Conservation (phyloP, 2,329 filamentous ascomycete species). For the Exophiala xenobiotica region DNA sequence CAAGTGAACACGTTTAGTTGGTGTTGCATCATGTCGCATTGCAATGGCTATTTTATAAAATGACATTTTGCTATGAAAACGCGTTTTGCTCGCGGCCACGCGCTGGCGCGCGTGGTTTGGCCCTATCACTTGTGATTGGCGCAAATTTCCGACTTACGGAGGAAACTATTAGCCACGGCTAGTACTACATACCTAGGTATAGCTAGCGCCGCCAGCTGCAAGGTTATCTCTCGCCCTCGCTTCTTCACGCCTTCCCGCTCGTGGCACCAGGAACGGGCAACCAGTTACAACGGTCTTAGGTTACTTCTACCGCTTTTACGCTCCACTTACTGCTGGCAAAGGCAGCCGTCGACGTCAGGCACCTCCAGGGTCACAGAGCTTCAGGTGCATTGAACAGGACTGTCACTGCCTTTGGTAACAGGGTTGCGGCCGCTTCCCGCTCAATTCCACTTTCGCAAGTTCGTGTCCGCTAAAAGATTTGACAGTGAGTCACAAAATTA, state of each 20-base stretch:
- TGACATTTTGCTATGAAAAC: too few species aligned
- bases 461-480: background rate
- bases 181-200: background rate
- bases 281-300: background rate
- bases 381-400: too few species aligned
- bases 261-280: background rate
- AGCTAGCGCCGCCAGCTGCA: slow-evolving; percentile 4
- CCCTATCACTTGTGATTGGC: too few species aligned
- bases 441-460: background rate
- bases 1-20: too few species aligned
- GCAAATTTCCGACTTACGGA: too few species aligned
- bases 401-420: slow-evolving; percentile 2
- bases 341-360: background rate
- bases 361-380: background rate
- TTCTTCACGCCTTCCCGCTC: background rate
- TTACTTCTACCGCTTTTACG: background rate
- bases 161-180: background rate
- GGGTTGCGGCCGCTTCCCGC: slow-evolving; percentile 2
- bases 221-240: slow-evolving; percentile 10
- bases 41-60: too few species aligned
- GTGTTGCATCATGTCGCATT: too few species aligned
- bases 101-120: too few species aligned
- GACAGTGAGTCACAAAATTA: slow-evolving; percentile 3
- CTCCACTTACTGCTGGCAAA: too few species aligned
- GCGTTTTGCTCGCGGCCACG: too few species aligned